phyloP scores from a whole-genome alignment of 2,329 filamentous ascomycete genomes.

The Magnaporthiopsis incrustans region DNA sequence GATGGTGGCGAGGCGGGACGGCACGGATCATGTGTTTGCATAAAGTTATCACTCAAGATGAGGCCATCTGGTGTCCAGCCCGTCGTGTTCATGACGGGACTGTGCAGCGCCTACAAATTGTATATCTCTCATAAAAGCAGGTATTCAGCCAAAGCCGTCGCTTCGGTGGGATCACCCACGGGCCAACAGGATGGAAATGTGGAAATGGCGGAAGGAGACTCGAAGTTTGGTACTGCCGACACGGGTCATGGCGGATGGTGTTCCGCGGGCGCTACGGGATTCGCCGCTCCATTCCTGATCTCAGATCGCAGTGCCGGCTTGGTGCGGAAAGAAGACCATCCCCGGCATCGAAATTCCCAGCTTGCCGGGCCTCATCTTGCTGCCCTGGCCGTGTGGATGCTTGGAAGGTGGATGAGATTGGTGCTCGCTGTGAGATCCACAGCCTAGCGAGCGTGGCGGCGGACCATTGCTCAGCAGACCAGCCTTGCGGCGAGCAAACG shows the following conservation, averaged over 20 bases:
- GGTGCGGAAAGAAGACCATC: not conserved
- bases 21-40: not conserved
- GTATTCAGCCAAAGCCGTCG: not conserved
- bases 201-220: not conserved
- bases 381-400: not conserved
- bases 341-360: not conserved
- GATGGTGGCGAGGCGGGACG: not conserved
- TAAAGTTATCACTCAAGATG: too few species aligned
- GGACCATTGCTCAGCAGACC: too few species aligned
- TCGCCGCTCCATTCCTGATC: not conserved
- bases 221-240: not conserved
- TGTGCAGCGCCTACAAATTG: not conserved
- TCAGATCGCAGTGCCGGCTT: not conserved
- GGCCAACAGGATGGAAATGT: not conserved
- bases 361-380: not conserved
- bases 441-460: too few species aligned
- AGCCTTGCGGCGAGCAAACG: too few species aligned
- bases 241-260: not conserved
- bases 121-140: not conserved
- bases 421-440: not conserved
- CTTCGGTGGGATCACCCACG: too few species aligned
- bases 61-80: too few species aligned
- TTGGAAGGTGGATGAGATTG: not conserved
- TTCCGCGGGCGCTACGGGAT: not conserved
- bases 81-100: too few species aligned